These are phyloP conservation scores for Diplodia seriata DNA, from an alignment of 2,329 filamentous ascomycete genomes.

Conservation along the genomic window DNA sequence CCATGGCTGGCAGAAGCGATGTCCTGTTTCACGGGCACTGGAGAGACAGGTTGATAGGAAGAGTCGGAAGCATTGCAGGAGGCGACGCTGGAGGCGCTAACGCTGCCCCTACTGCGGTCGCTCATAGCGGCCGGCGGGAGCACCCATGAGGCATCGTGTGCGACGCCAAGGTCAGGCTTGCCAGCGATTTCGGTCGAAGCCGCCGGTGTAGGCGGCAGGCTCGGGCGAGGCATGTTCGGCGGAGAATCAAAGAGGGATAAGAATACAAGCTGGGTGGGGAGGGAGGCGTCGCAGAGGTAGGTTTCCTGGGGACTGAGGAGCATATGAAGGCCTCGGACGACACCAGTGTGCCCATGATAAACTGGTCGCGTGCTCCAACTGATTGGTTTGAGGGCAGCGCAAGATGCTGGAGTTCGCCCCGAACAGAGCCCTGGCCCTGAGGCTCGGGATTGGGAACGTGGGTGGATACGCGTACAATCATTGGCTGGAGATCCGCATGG, in stretches of 20 bases:
- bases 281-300: constrained; percentile 1
- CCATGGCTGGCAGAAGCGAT: constrained; percentile 34
- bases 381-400: constrained; percentile 26
- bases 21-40: constrained; percentile 35
- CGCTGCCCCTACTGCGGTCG: constrained; percentile 55
- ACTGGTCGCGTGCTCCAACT: constrained; percentile 26
- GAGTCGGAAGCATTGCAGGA: constrained; percentile 59
- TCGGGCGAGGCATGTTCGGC: constrained; percentile 67
- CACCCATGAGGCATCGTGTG: constrained; percentile 31
- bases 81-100: constrained; percentile 53
- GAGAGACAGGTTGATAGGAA: constrained; percentile 58
- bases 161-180: constrained; percentile 49
- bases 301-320: not conserved
- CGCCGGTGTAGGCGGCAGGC: constrained; percentile 75
- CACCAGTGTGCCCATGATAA: constrained; percentile 6
- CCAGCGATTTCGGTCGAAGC: constrained; percentile 81
- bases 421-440: constrained; percentile 10
- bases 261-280: not conserved
- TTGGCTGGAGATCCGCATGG: constrained; percentile 13
- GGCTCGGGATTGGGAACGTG: constrained; percentile 17
- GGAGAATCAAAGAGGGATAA: not conserved
- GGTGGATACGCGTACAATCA: not conserved
- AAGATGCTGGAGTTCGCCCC: constrained; percentile 2
- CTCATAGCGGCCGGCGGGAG: constrained; percentile 73
- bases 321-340: constrained; percentile 23